These are phyloP conservation scores for Lachnellula arida DNA, from an alignment of 2,329 filamentous ascomycete genomes.

Conservation along the genomic window DNA sequence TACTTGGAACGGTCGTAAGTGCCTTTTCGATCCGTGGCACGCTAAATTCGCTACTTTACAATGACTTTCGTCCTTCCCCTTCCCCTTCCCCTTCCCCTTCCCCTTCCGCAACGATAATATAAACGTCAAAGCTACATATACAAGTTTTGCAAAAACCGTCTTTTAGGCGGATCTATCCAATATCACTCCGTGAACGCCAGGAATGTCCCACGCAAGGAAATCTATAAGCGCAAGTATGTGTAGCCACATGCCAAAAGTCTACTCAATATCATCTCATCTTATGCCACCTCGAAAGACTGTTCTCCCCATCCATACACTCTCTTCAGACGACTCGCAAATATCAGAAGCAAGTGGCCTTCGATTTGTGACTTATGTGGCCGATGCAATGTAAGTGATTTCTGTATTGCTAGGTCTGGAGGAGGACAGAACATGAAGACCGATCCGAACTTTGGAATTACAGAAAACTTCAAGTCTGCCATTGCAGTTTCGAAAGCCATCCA, in stretches of 20 bases:
- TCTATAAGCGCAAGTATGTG: too few species aligned
- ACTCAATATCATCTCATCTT: neutral
- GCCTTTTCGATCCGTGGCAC: too few species aligned
- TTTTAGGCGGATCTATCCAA: too few species aligned
- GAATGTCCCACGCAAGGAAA: neutral
- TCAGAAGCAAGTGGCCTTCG: neutral
- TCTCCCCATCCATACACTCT: constrained; percentile 5
- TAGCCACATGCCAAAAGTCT: too few species aligned
- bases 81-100: too few species aligned
- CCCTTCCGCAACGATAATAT: too few species aligned
- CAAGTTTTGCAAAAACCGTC: too few species aligned
- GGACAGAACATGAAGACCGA: constrained; percentile 28
- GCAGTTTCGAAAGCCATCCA: constrained; percentile 35
- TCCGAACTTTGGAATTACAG: constrained; percentile 37
- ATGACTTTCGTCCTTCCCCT: too few species aligned
- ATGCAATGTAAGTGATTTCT: constrained; percentile 5
- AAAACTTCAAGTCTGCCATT: constrained; percentile 40
- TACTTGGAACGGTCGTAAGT: too few species aligned
- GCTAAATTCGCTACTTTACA: too few species aligned
- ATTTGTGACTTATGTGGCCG: constrained; percentile 3
- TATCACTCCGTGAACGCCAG: neutral
- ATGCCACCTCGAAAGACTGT: neutral
- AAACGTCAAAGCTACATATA: too few species aligned
- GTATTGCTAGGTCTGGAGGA: neutral
- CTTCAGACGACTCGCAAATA: constrained; percentile 4